Evolutionary conservation across 306 rosid genomes (phyloP).

Genomic region (Citrullus colocynthis): DNA sequence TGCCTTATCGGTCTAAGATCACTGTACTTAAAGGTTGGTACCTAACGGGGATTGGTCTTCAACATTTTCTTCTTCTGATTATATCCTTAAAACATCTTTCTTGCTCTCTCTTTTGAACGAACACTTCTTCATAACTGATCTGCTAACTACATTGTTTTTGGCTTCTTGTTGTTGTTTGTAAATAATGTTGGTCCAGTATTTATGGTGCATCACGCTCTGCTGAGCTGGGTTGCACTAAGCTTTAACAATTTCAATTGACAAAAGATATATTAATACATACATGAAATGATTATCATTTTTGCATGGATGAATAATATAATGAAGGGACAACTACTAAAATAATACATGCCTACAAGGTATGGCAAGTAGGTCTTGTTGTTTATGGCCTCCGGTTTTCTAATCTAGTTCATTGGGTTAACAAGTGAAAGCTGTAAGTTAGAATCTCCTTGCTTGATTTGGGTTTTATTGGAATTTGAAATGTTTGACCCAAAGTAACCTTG

Average conservation of each 20-base stretch:
- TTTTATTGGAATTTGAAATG: background rate
- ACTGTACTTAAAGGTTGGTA: slow-evolving; percentile 57
- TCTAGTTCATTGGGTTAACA: background rate
- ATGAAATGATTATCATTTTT: background rate
- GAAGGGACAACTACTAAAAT: background rate
- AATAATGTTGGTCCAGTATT: background rate
- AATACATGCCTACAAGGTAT: background rate
- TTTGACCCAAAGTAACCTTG: background rate
- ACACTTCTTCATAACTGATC: background rate
- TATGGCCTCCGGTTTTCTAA: background rate
- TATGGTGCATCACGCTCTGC: background rate
- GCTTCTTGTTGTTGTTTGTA: background rate
- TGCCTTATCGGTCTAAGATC: slow-evolving; percentile 59
- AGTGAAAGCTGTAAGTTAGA: background rate
- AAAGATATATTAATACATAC: too few relatives aligned
- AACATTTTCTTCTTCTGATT: background rate
- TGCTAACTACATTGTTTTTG: background rate
- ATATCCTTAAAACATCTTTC: background rate
- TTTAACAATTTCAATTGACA: background rate
- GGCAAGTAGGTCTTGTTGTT: background rate
- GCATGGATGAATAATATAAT: background rate
- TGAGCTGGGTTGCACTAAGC: background rate
- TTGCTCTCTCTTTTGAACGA: background rate
- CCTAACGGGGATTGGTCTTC: background rate
- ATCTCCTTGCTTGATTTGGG: background rate